phyloP scores from a whole-genome alignment of 2,329 filamentous ascomycete species.

The Zymoseptoria crescenta region DNA sequence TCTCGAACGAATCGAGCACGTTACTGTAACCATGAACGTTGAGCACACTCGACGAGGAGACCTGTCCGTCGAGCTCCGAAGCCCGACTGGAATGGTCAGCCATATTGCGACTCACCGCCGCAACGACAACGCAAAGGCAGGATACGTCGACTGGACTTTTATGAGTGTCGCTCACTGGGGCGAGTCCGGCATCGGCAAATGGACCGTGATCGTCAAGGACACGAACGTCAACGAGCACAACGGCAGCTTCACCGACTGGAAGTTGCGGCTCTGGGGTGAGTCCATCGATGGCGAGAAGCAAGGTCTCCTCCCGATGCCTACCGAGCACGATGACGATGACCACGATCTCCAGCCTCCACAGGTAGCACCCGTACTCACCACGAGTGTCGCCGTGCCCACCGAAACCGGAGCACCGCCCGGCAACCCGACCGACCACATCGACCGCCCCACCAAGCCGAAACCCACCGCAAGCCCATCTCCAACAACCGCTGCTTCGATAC shows the following conservation, averaged over 20 bases:
- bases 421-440: constrained; percentile 40
- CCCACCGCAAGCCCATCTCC: constrained; percentile 23
- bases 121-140: constrained; percentile 56
- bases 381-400: constrained; percentile 41
- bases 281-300: constrained; percentile 68
- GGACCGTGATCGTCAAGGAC: constrained; percentile 87
- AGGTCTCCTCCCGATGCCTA: constrained; percentile 69
- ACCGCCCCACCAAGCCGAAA: constrained; percentile 49
- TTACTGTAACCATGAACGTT: constrained; percentile 96
- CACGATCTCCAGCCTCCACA: constrained; percentile 56
- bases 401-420: constrained; percentile 39
- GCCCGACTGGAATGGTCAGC: constrained; percentile 72
- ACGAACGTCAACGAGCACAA: constrained; percentile 65
- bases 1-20: constrained; percentile 79
- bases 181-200: constrained; percentile 76
- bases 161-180: constrained; percentile 99
- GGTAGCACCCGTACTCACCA: constrained; percentile 53
- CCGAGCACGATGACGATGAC: constrained; percentile 73
- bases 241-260: constrained; percentile 84
- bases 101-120: constrained; percentile 71
- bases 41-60: constrained; percentile 82
- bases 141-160: constrained; percentile 95
- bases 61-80: constrained; percentile 82
- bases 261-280: constrained; percentile 90
- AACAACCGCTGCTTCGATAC: constrained; percentile 31